Percentiles rank a stretch among this genome's conserved stretches.
These are phyloP conservation scores for Botrytis elliptica DNA, from an alignment of 2,329 filamentous ascomycete genomes.

Conservation along the genomic window DNA sequence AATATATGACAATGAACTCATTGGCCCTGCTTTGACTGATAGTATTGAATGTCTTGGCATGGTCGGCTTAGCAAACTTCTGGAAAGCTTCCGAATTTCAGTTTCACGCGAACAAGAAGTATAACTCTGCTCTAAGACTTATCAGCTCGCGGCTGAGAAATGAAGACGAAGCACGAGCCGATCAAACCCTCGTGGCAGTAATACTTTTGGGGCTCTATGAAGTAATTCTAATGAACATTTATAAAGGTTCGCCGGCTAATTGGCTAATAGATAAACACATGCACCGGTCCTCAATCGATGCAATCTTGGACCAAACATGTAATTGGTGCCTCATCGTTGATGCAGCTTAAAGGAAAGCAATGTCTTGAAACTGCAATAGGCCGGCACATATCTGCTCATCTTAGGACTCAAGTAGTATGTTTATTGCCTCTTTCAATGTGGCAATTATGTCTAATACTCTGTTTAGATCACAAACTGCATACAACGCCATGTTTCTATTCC, in stretches of 20 bases:
- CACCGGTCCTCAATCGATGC: slow-evolving; percentile 43
- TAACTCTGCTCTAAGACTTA: slow-evolving; percentile 26
- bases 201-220: slow-evolving; percentile 35
- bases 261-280: slow-evolving; percentile 32
- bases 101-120: slow-evolving; percentile 27
- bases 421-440: background rate
- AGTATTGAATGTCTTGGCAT: slow-evolving; percentile 31
- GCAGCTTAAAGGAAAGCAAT: slow-evolving; percentile 47
- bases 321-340: slow-evolving; percentile 52
- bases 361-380: slow-evolving; percentile 49
- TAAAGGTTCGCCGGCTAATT: slow-evolving; percentile 43
- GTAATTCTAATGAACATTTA: slow-evolving; percentile 42
- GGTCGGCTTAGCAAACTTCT: slow-evolving; percentile 32
- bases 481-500: slow-evolving; percentile 52
- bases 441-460: slow-evolving; percentile 39
- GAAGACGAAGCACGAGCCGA: slow-evolving; percentile 31
- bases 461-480: slow-evolving; percentile 49
- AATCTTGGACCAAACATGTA: slow-evolving; percentile 54
- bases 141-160: slow-evolving; percentile 27
- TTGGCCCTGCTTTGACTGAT: slow-evolving; percentile 40
- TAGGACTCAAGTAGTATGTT: slow-evolving; percentile 36
- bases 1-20: slow-evolving; percentile 45
- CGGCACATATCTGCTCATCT: slow-evolving; percentile 55
- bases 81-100: slow-evolving; percentile 28
- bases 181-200: slow-evolving; percentile 34